These are phyloP conservation scores for Suhomyces bribrorum DNA, from an alignment of 1,139 yeast genomes.

Conservation along the genomic window DNA sequence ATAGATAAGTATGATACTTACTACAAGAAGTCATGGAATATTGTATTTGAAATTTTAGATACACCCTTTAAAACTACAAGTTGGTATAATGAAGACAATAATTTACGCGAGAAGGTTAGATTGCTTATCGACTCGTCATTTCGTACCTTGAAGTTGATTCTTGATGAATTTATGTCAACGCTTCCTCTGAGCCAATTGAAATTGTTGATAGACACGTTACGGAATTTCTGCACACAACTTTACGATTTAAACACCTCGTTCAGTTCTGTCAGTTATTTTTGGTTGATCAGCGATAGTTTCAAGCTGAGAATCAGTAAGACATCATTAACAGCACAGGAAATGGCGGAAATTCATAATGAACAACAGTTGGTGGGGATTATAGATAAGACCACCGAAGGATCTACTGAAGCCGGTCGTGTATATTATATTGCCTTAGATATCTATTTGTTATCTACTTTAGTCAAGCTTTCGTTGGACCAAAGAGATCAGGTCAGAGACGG, in stretches of 20 bases:
- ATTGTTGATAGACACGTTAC: slow-evolving; percentile 68
- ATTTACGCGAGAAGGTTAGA: slow-evolving; percentile 43
- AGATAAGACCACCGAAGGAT: slow-evolving; percentile 4
- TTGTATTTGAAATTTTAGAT: slow-evolving; percentile 67
- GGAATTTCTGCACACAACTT: slow-evolving; percentile 67
- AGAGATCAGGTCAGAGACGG: slow-evolving; percentile 87
- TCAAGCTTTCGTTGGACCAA: slow-evolving; percentile 60
- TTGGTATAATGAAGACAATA: slow-evolving; percentile 25
- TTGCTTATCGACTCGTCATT: slow-evolving; percentile 64
- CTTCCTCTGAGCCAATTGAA: slow-evolving; percentile 66
- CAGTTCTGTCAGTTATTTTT: slow-evolving; percentile 86
- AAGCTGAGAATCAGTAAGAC: slow-evolving; percentile 27
- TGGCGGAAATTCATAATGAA: slow-evolving; percentile 15
- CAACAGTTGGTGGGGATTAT: slow-evolving; percentile 17
- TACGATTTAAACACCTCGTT: slow-evolving; percentile 83
- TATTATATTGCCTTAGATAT: slow-evolving; percentile 54
- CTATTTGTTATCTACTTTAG: slow-evolving; percentile 60
- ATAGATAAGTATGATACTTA: slow-evolving; percentile 70
- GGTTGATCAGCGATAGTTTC: slow-evolving; percentile 83
- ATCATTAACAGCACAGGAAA: background rate
- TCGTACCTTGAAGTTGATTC: slow-evolving; percentile 75
- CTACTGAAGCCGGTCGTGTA: slow-evolving; percentile 15
- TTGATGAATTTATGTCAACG: slow-evolving; percentile 77
- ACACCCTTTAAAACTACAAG: slow-evolving; percentile 54
- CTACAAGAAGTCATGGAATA: slow-evolving; percentile 64